Evolutionary conservation across 2,329 filamentous ascomycete genomes (phyloP).

Genomic region (Ciborinia camelliae): DNA sequence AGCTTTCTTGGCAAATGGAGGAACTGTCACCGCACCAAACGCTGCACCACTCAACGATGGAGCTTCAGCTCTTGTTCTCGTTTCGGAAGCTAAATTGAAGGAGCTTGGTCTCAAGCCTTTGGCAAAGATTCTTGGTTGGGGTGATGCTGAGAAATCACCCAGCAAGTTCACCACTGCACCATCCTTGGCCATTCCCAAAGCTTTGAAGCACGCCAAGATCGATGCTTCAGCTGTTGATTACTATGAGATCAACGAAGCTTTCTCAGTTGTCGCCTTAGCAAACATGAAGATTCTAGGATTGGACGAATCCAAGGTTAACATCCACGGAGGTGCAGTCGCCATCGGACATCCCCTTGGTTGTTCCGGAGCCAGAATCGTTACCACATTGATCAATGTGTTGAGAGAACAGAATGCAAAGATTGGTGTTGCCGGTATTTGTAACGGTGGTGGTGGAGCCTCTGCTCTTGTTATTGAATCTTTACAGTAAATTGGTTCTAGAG

Average conservation of each 20-base stretch:
- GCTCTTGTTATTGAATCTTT: constrained; percentile 79
- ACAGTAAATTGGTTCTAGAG: constrained; percentile 27
- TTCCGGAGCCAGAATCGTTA: constrained; percentile 89
- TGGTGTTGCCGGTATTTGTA: constrained; percentile 93
- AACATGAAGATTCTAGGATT: constrained; percentile 91
- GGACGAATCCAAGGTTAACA: constrained; percentile 82
- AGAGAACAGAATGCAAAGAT: constrained; percentile 91
- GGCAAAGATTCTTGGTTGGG: constrained; percentile 97
- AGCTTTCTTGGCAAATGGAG: constrained; percentile 73
- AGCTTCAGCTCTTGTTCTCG: constrained; percentile 85
- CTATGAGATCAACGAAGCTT: constrained; percentile 99
- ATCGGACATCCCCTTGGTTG: constrained; percentile 93
- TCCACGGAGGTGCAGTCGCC: constrained; percentile 92
- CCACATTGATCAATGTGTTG: constrained; percentile 84
- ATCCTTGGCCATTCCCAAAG: constrained; percentile 92
- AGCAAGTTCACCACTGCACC: constrained; percentile 96
- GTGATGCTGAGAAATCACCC: constrained; percentile 84
- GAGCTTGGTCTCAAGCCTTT: constrained; percentile 87
- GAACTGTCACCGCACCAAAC: constrained; percentile 93
- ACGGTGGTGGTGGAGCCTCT: constrained; percentile 92
- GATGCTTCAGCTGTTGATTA: constrained; percentile 76
- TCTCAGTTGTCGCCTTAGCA: constrained; percentile 91
- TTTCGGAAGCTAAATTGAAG: constrained; percentile 91
- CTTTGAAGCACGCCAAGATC: constrained; percentile 88
- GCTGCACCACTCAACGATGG: constrained; percentile 95